A percentile compares a stretch with the other conserved stretches of the same genome.
phyloP scores from a whole-genome alignment of 345 rosid genomes.

The Balakata baccata region DNA sequence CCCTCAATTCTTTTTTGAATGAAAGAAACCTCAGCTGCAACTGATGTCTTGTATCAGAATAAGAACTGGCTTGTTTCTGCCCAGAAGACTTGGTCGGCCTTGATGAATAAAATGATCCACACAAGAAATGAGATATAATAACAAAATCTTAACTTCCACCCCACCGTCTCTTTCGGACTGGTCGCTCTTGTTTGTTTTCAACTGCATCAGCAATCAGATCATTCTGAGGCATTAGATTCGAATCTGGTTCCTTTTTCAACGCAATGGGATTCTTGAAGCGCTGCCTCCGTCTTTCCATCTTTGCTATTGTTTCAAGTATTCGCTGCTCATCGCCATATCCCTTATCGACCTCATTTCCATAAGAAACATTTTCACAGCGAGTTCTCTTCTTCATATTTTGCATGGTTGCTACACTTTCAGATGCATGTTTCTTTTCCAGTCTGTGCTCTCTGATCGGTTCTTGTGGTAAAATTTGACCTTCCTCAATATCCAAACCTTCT shows the following conservation, averaged over 20 bases:
- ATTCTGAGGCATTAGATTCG: constrained; percentile 17
- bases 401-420: constrained; percentile 11
- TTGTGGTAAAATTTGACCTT: constrained; percentile 52
- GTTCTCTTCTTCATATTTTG: constrained; percentile 12
- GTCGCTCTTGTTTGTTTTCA: constrained; percentile 39
- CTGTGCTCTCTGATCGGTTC: constrained; percentile 22
- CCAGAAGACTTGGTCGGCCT: not conserved
- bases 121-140: not conserved
- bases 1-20: not conserved
- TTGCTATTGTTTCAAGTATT: constrained; percentile 47
- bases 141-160: constrained; percentile 30
- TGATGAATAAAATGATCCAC: not conserved
- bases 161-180: constrained; percentile 61
- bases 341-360: constrained; percentile 6
- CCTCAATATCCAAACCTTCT: constrained; percentile 42
- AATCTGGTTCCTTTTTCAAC: constrained; percentile 24
- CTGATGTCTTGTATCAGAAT: not conserved
- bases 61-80: not conserved
- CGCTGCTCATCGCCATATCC: constrained; percentile 36
- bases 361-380: constrained; percentile 14
- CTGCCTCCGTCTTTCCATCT: constrained; percentile 65
- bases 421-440: constrained; percentile 16
- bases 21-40: not conserved
- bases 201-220: constrained; percentile 23
- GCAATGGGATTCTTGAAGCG: constrained; percentile 47